Conservation (phyloP, 768 basidiomycete genomes). For the Hygrophorus russula region DNA sequence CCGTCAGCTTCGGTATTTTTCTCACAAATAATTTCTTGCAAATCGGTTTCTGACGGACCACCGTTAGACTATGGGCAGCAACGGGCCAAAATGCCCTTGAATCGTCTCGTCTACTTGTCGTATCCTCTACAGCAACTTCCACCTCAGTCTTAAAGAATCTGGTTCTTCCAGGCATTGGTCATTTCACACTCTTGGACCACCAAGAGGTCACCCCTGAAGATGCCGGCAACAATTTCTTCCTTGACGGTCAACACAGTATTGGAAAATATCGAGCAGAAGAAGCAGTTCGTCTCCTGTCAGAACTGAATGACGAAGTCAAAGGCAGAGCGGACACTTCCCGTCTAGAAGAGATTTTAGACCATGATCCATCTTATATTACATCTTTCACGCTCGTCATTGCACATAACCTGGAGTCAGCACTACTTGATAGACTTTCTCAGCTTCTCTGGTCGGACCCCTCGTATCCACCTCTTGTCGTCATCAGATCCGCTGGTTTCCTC, state of each 20-base stretch:
- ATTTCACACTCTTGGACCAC: slow-evolving; percentile 84
- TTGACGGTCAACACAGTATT: slow-evolving; percentile 53
- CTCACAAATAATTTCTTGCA: neutral
- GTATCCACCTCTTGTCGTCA: slow-evolving; percentile 59
- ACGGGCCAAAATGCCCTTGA: slow-evolving; percentile 88
- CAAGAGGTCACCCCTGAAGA: slow-evolving; percentile 54
- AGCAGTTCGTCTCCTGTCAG: slow-evolving; percentile 61
- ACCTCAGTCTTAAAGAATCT: slow-evolving; percentile 93
- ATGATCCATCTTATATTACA: slow-evolving; percentile 34
- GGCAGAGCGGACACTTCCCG: slow-evolving; percentile 50
- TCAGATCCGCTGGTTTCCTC: slow-evolving; percentile 82
- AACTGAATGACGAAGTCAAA: slow-evolving; percentile 83
- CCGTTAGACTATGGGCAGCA: slow-evolving; percentile 77
- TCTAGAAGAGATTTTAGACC: slow-evolving; percentile 47
- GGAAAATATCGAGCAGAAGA: slow-evolving; percentile 74
- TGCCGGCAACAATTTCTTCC: slow-evolving; percentile 94
- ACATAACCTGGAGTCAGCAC: slow-evolving; percentile 56
- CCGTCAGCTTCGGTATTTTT: slow-evolving; percentile 75
- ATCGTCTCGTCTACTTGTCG: slow-evolving; percentile 66
- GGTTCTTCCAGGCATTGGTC: slow-evolving; percentile 91
- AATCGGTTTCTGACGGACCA: neutral
- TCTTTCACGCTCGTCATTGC: slow-evolving; percentile 75
- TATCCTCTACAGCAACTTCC: slow-evolving; percentile 74
- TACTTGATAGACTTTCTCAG: slow-evolving; percentile 48
- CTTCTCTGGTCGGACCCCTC: slow-evolving; percentile 58